These are phyloP conservation scores for Diaporthe vaccinii DNA, from an alignment of 2,329 filamentous ascomycete genomes.

Conservation along the genomic window DNA sequence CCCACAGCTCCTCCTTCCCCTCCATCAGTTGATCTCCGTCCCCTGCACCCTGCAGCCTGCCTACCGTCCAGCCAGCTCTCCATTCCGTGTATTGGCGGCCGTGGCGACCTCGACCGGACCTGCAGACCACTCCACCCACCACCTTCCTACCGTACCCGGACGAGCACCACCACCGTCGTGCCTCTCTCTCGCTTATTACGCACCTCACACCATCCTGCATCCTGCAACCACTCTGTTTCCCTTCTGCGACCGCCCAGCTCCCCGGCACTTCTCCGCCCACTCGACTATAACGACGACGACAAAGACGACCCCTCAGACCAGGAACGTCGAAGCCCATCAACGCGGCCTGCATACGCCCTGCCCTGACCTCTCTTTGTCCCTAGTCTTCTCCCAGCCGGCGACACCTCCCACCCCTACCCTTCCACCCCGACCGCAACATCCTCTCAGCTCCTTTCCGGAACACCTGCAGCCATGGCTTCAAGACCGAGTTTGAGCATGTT, in stretches of 20 bases:
- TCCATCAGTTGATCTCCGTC: slow-evolving; percentile 36
- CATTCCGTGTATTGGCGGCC: slow-evolving; percentile 12
- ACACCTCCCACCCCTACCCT: slow-evolving; percentile 16
- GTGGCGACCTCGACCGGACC: slow-evolving; percentile 25
- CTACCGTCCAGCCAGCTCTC: slow-evolving; percentile 1
- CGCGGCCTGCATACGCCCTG: slow-evolving; percentile 17
- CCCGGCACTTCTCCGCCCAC: slow-evolving; percentile 7
- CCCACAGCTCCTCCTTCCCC: slow-evolving; percentile 27
- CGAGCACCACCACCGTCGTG: slow-evolving; percentile 5
- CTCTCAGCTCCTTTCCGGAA: slow-evolving; percentile 5
- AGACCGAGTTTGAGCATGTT: slow-evolving; percentile 66
- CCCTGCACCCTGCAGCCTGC: slow-evolving; percentile 32
- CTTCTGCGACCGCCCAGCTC: slow-evolving; percentile 10
- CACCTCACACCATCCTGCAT: slow-evolving; percentile 25
- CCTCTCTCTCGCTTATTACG: slow-evolving; percentile 31
- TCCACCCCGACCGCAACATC: slow-evolving; percentile 10
- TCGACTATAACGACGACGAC: slow-evolving; percentile 6
- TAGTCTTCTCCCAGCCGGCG: slow-evolving; percentile 21
- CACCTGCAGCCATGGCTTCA: slow-evolving; percentile 62
- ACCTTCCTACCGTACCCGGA: slow-evolving; percentile 13
- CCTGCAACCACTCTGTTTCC: slow-evolving; percentile 32
- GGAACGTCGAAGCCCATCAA: slow-evolving; percentile 20
- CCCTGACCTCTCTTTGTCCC: slow-evolving; percentile 19
- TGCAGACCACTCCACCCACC: slow-evolving; percentile 32
- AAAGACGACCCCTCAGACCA: slow-evolving; percentile 22